A percentile compares a stretch with the other conserved stretches of the same genome.
Evolutionary conservation across 805 yeast genomes (phyloP).

Genomic region (Yarrowia deformans): DNA sequence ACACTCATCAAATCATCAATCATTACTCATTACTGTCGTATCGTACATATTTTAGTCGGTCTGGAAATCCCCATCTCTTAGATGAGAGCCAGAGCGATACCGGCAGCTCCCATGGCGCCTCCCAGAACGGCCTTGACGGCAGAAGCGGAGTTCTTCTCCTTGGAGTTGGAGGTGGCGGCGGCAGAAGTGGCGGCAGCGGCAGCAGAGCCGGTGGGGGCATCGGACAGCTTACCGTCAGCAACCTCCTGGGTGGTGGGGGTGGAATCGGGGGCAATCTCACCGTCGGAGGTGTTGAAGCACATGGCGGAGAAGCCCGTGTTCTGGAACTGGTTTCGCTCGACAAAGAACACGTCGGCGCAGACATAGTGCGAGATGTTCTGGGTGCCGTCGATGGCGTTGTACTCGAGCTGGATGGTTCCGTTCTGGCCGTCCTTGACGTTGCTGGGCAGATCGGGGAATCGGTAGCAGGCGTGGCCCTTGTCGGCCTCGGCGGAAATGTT

Average conservation of each 20-base stretch:
- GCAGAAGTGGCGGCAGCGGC: slow-evolving; percentile 61
- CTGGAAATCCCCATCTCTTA: background rate
- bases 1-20: too few relatives aligned
- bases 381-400: slow-evolving; percentile 53
- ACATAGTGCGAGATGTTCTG: slow-evolving; percentile 56
- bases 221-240: slow-evolving; percentile 19
- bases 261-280: slow-evolving; percentile 52
- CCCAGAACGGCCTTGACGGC: slow-evolving; percentile 47
- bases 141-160: slow-evolving; percentile 60
- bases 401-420: slow-evolving; percentile 57
- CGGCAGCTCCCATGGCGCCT: slow-evolving; percentile 39
- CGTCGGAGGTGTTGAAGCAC: slow-evolving; percentile 55
- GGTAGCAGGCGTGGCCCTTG: slow-evolving; percentile 58
- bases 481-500: slow-evolving; percentile 51
- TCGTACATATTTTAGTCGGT: background rate
- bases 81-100: slow-evolving; percentile 38
- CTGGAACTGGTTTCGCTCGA: slow-evolving; percentile 52
- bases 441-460: slow-evolving; percentile 55
- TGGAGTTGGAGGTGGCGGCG: slow-evolving; percentile 73
- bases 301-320: slow-evolving; percentile 50
- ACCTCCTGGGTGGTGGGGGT: slow-evolving; percentile 43
- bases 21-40: slow-evolving; percentile 26
- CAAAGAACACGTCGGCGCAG: slow-evolving; percentile 57
- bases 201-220: slow-evolving; percentile 11
- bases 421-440: slow-evolving; percentile 52